phyloP scores from a whole-genome alignment of 768 basidiomycete species.

The Saitozyma sp. region DNA sequence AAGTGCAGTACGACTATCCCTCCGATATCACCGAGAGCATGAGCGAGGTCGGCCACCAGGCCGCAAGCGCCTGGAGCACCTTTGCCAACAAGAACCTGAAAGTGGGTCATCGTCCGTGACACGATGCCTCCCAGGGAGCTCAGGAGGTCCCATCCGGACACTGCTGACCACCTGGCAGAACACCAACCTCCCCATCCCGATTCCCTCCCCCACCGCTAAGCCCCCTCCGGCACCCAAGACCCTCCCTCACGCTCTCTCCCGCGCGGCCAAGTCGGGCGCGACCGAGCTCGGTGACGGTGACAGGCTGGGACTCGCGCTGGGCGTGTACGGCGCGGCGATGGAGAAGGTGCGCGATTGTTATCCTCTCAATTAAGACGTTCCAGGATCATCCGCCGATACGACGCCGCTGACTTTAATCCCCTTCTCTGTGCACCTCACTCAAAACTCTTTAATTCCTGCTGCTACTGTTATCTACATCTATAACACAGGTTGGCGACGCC shows the following conservation, averaged over 20 bases:
- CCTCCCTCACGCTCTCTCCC: slow-evolving; percentile 86
- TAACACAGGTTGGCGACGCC: slow-evolving; percentile 63
- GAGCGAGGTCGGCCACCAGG: slow-evolving; percentile 41
- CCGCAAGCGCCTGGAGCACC: slow-evolving; percentile 44
- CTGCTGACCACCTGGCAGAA: slow-evolving; percentile 53
- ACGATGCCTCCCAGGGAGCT: not conserved
- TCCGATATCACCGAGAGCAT: slow-evolving; percentile 63
- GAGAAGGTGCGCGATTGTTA: slow-evolving; percentile 60
- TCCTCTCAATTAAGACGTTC: not conserved
- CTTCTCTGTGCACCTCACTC: no score
- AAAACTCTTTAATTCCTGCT: no score
- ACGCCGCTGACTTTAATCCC: no score
- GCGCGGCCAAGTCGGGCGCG: slow-evolving; percentile 69
- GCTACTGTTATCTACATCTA: no score
- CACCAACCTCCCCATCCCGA: slow-evolving; percentile 76
- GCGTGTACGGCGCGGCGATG: slow-evolving; percentile 76
- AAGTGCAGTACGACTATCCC: slow-evolving; percentile 59
- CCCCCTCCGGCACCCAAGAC: slow-evolving; percentile 75
- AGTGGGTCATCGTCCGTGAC: slow-evolving; percentile 21
- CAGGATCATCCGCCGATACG: no score
- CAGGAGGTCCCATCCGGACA: not conserved
- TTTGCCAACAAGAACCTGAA: slow-evolving; percentile 54
- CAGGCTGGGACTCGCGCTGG: slow-evolving; percentile 73
- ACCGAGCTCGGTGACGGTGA: slow-evolving; percentile 59
- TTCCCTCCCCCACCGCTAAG: slow-evolving; percentile 59